Evolutionary conservation across 2,329 filamentous ascomycete species (phyloP).

Genomic region (Lachnellula hyalina): DNA sequence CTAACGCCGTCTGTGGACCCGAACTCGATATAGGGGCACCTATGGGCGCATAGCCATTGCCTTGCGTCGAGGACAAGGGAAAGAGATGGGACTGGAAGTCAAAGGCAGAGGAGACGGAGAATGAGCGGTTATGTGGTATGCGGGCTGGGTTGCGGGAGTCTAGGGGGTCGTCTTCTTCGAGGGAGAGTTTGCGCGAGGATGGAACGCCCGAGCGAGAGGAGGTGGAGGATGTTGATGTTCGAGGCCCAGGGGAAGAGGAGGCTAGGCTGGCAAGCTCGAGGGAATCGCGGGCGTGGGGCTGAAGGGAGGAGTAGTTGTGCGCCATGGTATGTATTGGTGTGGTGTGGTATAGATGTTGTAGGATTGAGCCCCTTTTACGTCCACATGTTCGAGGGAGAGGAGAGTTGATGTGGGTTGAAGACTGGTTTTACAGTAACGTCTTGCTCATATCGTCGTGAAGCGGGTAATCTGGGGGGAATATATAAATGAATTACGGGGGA

Average conservation of each 20-base stretch:
- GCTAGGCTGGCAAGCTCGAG: constrained; percentile 94
- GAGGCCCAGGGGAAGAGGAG: constrained; percentile 65
- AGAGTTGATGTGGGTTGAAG: not conserved
- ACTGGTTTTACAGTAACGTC: constrained; percentile 1
- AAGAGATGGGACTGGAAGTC: constrained; percentile 94
- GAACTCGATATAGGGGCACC: constrained; percentile 64
- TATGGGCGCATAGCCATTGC: constrained; percentile 75
- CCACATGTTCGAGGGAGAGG: constrained; percentile 1
- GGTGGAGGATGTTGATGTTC: constrained; percentile 59
- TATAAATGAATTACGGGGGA: not conserved
- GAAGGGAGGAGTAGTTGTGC: constrained; percentile 25
- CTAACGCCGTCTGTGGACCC: constrained; percentile 51
- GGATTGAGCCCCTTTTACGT: constrained; percentile 1
- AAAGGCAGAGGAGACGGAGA: constrained; percentile 88
- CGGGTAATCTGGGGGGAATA: not conserved
- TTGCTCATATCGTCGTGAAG: constrained; percentile 3
- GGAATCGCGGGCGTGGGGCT: constrained; percentile 64
- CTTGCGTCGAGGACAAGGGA: constrained; percentile 77
- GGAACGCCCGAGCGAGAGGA: constrained; percentile 81
- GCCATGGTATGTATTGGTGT: constrained; percentile 22
- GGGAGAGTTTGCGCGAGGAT: constrained; percentile 86
- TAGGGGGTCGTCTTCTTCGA: constrained; percentile 80
- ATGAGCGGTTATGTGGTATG: constrained; percentile 57
- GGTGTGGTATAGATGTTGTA: not conserved
- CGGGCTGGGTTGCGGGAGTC: constrained; percentile 52